Conservation (phyloP, 2,329 filamentous ascomycete species). For the Colletotrichum magnum region DNA sequence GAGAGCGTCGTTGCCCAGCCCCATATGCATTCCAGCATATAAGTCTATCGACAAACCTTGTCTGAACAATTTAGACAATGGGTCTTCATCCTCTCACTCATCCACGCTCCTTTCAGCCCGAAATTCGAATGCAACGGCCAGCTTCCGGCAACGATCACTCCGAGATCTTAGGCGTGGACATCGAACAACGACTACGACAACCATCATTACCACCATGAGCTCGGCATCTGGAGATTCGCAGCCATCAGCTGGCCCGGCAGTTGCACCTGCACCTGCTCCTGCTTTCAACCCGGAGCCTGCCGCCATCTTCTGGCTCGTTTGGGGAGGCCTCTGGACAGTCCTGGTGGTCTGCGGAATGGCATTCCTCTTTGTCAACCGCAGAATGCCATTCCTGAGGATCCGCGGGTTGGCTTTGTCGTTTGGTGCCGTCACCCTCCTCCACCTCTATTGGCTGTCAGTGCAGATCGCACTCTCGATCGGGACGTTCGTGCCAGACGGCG, state of each 20-base stretch:
- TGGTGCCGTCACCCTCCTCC: slow-evolving; percentile 54
- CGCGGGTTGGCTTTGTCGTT: slow-evolving; percentile 47
- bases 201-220: slow-evolving; percentile 6
- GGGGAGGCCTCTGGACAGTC: slow-evolving; percentile 55
- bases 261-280: slow-evolving; percentile 12
- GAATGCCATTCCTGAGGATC: slow-evolving; percentile 57
- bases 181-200: background rate
- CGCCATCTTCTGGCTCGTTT: slow-evolving; percentile 58
- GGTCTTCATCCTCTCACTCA: background rate
- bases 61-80: background rate
- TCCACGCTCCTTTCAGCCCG: slow-evolving; percentile 13
- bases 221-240: slow-evolving; percentile 1
- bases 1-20: background rate
- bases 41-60: slow-evolving; percentile 16
- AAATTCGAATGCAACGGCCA: background rate
- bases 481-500: slow-evolving; percentile 62
- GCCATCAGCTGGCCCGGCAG: background rate
- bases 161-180: background rate
- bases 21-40: slow-evolving; percentile 36
- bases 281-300: slow-evolving; percentile 49
- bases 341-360: slow-evolving; percentile 56
- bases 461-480: slow-evolving; percentile 56
- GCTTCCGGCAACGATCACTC: background rate
- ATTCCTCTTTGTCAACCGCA: slow-evolving; percentile 56
- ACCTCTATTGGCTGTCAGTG: slow-evolving; percentile 59